A percentile compares a stretch with the other conserved stretches of the same genome.
phyloP scores from a whole-genome alignment of 768 basidiomycete genomes.

The Phaeotremella fagi region DNA sequence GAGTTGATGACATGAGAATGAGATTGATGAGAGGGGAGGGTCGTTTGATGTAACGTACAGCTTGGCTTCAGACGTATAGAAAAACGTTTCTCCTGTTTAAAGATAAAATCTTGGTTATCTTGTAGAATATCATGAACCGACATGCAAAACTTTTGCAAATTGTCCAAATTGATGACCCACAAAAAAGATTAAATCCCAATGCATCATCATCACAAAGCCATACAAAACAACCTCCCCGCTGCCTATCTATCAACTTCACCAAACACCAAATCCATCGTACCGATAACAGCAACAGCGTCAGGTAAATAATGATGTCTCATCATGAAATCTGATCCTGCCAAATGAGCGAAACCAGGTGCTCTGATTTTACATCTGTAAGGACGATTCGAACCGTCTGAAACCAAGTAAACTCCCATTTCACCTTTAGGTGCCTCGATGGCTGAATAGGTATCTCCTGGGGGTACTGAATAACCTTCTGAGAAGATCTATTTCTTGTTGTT shows the following conservation, averaged over 20 bases:
- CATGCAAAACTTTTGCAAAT: too few relatives aligned
- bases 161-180: too few relatives aligned
- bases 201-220: not conserved
- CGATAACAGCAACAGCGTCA: constrained; percentile 93
- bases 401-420: constrained; percentile 97
- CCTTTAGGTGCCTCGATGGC: constrained; percentile 99
- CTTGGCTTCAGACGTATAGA: too few relatives aligned
- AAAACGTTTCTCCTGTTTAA: too few relatives aligned
- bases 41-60: too few relatives aligned
- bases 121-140: too few relatives aligned
- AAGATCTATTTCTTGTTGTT: constrained; percentile 61
- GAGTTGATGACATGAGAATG: too few relatives aligned
- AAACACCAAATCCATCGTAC: constrained; percentile 97
- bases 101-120: too few relatives aligned
- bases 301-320: constrained; percentile 66
- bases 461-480: constrained; percentile 94
- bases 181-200: not conserved
- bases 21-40: too few relatives aligned
- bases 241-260: constrained; percentile 60
- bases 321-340: constrained; percentile 96
- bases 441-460: constrained; percentile 81
- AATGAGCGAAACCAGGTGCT: constrained; percentile 91
- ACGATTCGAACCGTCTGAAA: constrained; percentile 92
- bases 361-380: constrained; percentile 97
- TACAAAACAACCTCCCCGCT: not conserved